Conservation (phyloP, 129 eudicot species). For the Apium graveolens region DNA sequence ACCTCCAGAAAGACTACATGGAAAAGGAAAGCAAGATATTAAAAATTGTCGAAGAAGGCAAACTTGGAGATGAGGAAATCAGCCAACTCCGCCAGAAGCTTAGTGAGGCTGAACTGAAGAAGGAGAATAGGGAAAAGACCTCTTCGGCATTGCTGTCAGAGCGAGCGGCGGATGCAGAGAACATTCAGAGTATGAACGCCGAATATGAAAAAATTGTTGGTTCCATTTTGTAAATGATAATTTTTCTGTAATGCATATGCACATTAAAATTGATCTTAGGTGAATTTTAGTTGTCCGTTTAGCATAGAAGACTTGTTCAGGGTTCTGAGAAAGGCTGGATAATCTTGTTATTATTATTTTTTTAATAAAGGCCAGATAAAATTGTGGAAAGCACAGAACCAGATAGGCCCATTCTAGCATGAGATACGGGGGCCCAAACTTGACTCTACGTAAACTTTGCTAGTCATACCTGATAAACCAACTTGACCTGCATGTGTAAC, state of each 20-base stretch:
- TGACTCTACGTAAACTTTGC: no score
- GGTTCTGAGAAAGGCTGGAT: no score
- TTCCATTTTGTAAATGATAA: neutral
- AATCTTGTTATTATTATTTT: no score
- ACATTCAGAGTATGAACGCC: neutral
- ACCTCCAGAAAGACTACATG: slow-evolving; percentile 15
- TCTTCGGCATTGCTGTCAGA: neutral
- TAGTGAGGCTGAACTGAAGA: neutral
- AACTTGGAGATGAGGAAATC: neutral
- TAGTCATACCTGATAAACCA: no score
- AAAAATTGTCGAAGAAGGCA: neutral
- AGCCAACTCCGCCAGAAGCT: neutral
- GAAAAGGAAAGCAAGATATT: neutral
- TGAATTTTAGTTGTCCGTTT: neutral
- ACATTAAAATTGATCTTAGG: neutral
- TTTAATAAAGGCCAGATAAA: no score
- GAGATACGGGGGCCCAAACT: no score
- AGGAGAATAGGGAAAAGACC: neutral
- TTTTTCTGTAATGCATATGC: neutral
- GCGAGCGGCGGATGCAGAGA: neutral
- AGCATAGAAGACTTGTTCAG: neutral
- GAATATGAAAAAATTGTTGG: neutral
- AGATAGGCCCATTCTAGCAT: no score
- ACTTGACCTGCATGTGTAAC: no score
- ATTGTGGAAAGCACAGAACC: no score